A percentile compares a stretch with the other conserved stretches of the same genome.
These are phyloP conservation scores for Pseudogymnoascus sp. DNA, from an alignment of 2,329 filamentous ascomycete genomes.

Conservation along the genomic window DNA sequence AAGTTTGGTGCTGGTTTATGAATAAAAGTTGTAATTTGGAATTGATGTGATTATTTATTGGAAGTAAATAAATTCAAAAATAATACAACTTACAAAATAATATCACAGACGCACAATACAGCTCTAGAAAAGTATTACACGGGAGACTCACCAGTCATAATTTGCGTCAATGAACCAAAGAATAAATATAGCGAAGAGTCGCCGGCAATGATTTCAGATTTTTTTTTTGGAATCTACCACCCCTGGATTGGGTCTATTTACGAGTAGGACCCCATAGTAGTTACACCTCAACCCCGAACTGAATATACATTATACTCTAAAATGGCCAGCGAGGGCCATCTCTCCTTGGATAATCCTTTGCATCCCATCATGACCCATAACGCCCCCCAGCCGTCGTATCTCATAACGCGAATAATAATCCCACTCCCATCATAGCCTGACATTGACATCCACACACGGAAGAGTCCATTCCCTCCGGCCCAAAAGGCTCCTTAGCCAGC, in stretches of 20 bases:
- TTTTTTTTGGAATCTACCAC: not conserved
- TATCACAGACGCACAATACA: not conserved
- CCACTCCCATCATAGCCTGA: slow-evolving; percentile 50
- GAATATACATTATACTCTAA: not conserved
- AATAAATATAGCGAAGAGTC: not conserved
- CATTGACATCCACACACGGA: slow-evolving; percentile 81
- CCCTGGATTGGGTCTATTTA: not conserved
- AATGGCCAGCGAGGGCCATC: not conserved
- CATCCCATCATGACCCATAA: not conserved
- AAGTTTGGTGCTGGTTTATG: not conserved
- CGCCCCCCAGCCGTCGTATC: slow-evolving; percentile 3
- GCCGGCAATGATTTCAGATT: not conserved
- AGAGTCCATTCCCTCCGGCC: slow-evolving; percentile 83
- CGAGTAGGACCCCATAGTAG: not conserved
- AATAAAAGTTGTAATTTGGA: not conserved
- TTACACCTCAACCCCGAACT: not conserved
- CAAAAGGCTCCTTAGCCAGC: slow-evolving; percentile 76
- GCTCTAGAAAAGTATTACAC: not conserved
- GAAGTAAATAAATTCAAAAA: not conserved
- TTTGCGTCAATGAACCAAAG: not conserved
- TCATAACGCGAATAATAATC: slow-evolving; percentile 1
- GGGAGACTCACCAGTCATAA: not conserved
- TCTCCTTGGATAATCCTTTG: not conserved
- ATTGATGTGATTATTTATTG: not conserved
- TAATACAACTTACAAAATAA: not conserved